phyloP scores from a whole-genome alignment of 2,329 filamentous ascomycete species.

The Pyricularia sp. region DNA sequence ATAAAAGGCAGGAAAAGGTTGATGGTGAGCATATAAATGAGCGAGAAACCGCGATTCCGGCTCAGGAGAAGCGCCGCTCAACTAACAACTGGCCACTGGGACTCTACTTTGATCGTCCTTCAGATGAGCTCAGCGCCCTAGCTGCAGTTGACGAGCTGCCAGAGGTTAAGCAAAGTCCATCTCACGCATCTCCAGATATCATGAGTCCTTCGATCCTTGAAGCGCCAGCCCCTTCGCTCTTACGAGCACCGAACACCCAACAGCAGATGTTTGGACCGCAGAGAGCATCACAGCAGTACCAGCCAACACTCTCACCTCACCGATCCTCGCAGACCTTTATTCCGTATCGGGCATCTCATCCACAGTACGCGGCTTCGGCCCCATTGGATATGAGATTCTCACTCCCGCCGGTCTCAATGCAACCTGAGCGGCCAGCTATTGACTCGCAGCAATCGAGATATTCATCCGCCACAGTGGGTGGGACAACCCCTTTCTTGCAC shows the following conservation, averaged over 20 bases:
- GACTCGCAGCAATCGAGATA: not conserved
- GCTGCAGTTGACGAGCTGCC: not conserved
- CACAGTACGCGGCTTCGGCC: not conserved
- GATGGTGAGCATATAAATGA: not conserved
- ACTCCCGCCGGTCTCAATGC: not conserved
- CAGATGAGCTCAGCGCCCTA: not conserved
- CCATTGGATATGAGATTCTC: not conserved
- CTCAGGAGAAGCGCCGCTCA: not conserved
- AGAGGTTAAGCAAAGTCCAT: not conserved
- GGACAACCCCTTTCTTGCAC: constrained; percentile 3
- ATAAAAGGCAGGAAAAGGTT: not conserved
- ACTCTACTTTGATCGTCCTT: not conserved
- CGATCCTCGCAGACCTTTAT: not conserved
- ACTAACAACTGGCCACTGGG: not conserved
- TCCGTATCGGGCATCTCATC: not conserved
- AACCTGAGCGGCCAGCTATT: not conserved
- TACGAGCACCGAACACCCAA: not conserved
- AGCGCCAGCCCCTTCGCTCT: not conserved
- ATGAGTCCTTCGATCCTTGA: not conserved
- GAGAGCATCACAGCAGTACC: not conserved
- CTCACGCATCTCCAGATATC: not conserved
- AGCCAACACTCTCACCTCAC: not conserved
- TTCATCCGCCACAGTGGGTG: not conserved
- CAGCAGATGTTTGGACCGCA: not conserved
- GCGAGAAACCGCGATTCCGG: not conserved